Percentiles rank a stretch among this genome's conserved stretches.
Conservation (phyloP, 2,329 filamentous ascomycete species). For the Venturia oleaginea region DNA sequence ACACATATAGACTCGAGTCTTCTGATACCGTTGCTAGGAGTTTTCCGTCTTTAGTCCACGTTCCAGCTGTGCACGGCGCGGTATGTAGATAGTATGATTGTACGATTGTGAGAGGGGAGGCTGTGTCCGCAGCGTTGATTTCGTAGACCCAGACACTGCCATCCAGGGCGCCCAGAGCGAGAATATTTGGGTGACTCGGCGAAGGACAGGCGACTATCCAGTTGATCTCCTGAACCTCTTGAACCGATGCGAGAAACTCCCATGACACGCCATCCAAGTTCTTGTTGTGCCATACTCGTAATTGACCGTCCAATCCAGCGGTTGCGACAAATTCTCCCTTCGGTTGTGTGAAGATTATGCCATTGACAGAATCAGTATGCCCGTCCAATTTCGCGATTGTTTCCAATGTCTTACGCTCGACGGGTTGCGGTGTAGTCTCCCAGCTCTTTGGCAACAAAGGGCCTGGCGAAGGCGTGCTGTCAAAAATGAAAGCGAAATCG, state of each 20-base stretch:
- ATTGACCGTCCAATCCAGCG: slow-evolving; percentile 75
- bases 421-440: slow-evolving; percentile 53
- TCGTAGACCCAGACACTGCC: slow-evolving; percentile 94
- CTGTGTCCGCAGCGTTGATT: slow-evolving; percentile 57
- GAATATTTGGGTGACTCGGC: slow-evolving; percentile 61
- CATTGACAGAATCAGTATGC: slow-evolving; percentile 85
- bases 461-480: slow-evolving; percentile 54
- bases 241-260: slow-evolving; percentile 64
- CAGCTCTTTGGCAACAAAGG: slow-evolving; percentile 72
- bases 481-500: slow-evolving; percentile 80
- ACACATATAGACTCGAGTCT: slow-evolving; percentile 81
- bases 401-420: slow-evolving; percentile 48
- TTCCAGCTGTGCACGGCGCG: slow-evolving; percentile 73
- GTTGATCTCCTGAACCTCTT: slow-evolving; percentile 92
- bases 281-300: slow-evolving; percentile 59
- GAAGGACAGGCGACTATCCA: slow-evolving; percentile 75
- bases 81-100: slow-evolving; percentile 92
- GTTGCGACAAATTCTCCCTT: slow-evolving; percentile 77
- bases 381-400: slow-evolving; percentile 71
- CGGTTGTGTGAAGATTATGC: slow-evolving; percentile 74
- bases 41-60: slow-evolving; percentile 82
- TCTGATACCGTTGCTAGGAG: slow-evolving; percentile 83
- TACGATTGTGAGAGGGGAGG: slow-evolving; percentile 64
- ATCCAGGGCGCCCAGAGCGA: slow-evolving; percentile 82
- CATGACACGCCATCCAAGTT: slow-evolving; percentile 40